A percentile compares a stretch with the other conserved stretches of the same genome.
phyloP scores from a whole-genome alignment of 2,329 filamentous ascomycete genomes.

The Fusarium clavum region DNA sequence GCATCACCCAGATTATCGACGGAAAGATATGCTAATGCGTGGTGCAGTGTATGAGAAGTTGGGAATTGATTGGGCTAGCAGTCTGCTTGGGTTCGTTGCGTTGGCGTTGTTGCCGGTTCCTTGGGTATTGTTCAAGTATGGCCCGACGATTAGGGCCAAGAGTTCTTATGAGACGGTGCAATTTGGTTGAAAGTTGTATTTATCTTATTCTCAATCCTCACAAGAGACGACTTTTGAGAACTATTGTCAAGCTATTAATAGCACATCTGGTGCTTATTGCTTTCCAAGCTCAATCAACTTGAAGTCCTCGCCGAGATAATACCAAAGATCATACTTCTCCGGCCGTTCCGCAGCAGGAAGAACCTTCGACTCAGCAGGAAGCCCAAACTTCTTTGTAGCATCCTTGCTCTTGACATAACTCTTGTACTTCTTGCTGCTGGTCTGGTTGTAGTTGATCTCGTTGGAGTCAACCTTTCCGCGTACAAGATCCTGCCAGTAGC shows the following conservation, averaged over 20 bases:
- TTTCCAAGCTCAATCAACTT: constrained; percentile 46
- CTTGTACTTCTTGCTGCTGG: constrained; percentile 46
- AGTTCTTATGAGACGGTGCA: constrained; percentile 31
- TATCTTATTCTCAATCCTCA: neutral
- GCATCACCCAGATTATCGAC: fast-evolving
- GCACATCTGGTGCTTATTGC: constrained; percentile 53
- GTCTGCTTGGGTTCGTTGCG: constrained; percentile 60
- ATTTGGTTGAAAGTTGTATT: neutral
- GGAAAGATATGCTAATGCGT: constrained; percentile 18
- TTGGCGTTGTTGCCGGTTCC: constrained; percentile 62
- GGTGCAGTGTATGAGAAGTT: constrained; percentile 55
- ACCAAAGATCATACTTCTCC: constrained; percentile 52
- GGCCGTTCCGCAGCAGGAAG: constrained; percentile 49
- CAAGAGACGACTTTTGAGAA: neutral
- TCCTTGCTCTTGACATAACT: constrained; percentile 51
- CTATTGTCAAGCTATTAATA: constrained; percentile 1
- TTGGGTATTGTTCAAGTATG: constrained; percentile 64
- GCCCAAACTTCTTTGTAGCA: constrained; percentile 48
- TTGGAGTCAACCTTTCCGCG: constrained; percentile 51
- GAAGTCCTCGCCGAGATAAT: constrained; percentile 52
- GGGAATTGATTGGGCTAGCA: constrained; percentile 61
- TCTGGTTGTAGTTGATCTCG: constrained; percentile 58
- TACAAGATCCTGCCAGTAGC: constrained; percentile 55
- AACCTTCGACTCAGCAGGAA: constrained; percentile 48
- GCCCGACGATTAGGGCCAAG: constrained; percentile 47